Evolutionary conservation across 2,329 filamentous ascomycete genomes (phyloP).

Genomic region (Phoma herbarum): DNA sequence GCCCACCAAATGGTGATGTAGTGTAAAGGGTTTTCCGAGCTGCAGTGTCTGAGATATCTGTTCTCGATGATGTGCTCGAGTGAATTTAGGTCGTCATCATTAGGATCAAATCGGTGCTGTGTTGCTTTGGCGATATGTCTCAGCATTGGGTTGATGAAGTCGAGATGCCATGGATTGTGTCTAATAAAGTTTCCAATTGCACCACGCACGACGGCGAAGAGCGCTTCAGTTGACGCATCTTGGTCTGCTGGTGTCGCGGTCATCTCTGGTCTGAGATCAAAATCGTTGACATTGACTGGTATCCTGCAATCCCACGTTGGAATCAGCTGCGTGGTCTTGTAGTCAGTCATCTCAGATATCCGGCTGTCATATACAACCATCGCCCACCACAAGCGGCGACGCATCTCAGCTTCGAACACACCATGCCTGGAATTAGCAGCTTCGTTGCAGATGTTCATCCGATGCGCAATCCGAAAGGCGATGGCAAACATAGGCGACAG

Average conservation of each 20-base stretch:
- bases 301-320: constrained; percentile 58
- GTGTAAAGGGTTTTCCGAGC: constrained; percentile 41
- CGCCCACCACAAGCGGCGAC: constrained; percentile 69
- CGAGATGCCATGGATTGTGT: constrained; percentile 55
- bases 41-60: constrained; percentile 49
- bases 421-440: constrained; percentile 58
- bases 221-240: constrained; percentile 62
- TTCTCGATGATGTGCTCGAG: constrained; percentile 53
- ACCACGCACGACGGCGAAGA: constrained; percentile 60
- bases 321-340: constrained; percentile 60
- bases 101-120: constrained; percentile 23
- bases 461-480: constrained; percentile 66
- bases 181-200: constrained; percentile 56
- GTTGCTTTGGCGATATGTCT: constrained; percentile 48
- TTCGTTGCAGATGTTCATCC: constrained; percentile 69
- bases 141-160: constrained; percentile 57
- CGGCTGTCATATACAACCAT: constrained; percentile 67
- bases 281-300: constrained; percentile 64
- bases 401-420: constrained; percentile 67
- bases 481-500: constrained; percentile 66
- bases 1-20: constrained; percentile 59
- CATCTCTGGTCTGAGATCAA: constrained; percentile 54
- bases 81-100: constrained; percentile 38
- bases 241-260: constrained; percentile 51
- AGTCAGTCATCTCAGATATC: constrained; percentile 62